Base-by-base conservation (phyloP, 495 filamentous ascomycete species). In the Penicillium argentinense region DNA sequence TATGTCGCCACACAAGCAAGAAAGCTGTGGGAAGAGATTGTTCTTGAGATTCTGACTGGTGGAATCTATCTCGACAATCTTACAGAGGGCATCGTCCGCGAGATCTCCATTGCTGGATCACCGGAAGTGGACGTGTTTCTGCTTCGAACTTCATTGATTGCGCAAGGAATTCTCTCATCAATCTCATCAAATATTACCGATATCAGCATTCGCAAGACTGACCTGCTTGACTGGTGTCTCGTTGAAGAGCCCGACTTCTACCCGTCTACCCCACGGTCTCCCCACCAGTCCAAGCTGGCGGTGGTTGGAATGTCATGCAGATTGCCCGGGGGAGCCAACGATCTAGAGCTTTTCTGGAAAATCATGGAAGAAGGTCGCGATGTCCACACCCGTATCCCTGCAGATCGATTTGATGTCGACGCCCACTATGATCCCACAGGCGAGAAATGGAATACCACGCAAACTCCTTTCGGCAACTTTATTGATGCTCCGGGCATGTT, bases 391-490 rank as follows among this genome's bases (percentile, higher is more conserved):
- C 52, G 38, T 33, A 58, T 79, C 0, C 74, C 74, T 0, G 38
- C 51, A 0, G 68, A 73, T 45, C 60, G 75, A 14, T 79, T 73
- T 22, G 68, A 78, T 43, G 24, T 72, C 2, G 53, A 71, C 0
- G 59, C 66, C 0, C 73, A 79, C 41, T 60, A 39, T 25, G 74
- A 79, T 54, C 63, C 67, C 0, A 57, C 56, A 8, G 75, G 73
- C 5, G 69, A 74, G 22, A 53, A 14, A 0, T 40, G 44, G 9
- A 75, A 73, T 26, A 54, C 62, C 4, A 67, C 39, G 22, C 25
- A 41, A 2, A 73, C 60, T 0, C 68, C 63, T 1, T 74, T 50
- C 37, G 73, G 73, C 6, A 61, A 54, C 8, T 66, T 68, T 27
- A 62, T 63, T 21, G 47, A 67, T 3, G 19, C 46, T 6, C 54